Conservation (phyloP, 352 stramenopile species). For the Phytophthora syringae region DNA sequence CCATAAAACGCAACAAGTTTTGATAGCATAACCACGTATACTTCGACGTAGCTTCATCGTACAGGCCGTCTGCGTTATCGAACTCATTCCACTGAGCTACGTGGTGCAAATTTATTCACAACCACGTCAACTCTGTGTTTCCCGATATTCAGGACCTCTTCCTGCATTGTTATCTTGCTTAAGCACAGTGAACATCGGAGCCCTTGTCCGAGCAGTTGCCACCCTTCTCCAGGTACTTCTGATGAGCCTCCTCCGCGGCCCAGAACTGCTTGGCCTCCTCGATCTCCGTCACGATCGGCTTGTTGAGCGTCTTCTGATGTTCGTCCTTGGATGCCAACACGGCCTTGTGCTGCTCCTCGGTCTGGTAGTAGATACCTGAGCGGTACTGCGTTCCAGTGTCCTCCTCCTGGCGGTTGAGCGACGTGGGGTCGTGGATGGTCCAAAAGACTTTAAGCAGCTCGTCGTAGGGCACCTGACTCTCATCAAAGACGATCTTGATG, state of each 20-base stretch:
- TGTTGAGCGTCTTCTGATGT: slow-evolving; percentile 73
- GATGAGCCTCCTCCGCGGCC: slow-evolving; percentile 95
- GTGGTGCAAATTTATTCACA: no score
- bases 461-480: slow-evolving; percentile 82
- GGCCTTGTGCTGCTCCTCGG: slow-evolving; percentile 87
- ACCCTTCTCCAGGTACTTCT: slow-evolving; percentile 97
- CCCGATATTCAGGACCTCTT: no score
- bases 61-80: no score
- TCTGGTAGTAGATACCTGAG: slow-evolving; percentile 96
- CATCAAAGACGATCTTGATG: slow-evolving; percentile 94
- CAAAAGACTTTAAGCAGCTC: slow-evolving; percentile 84
- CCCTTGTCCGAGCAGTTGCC: slow-evolving; percentile 94
- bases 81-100: no score
- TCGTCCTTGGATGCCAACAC: slow-evolving; percentile 69
- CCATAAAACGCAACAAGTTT: no score
- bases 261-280: slow-evolving; percentile 89
- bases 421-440: slow-evolving; percentile 93
- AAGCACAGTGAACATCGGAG: slow-evolving; percentile 49
- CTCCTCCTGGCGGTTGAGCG: slow-evolving; percentile 85
- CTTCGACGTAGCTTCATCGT: no score
- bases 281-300: slow-evolving; percentile 94
- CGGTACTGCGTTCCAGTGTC: slow-evolving; percentile 96
- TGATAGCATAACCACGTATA: no score
- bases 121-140: no score
- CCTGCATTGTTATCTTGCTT: no score